phyloP scores from a whole-genome alignment of 371 early-diverging fungal species.

The Mucor sp. region DNA sequence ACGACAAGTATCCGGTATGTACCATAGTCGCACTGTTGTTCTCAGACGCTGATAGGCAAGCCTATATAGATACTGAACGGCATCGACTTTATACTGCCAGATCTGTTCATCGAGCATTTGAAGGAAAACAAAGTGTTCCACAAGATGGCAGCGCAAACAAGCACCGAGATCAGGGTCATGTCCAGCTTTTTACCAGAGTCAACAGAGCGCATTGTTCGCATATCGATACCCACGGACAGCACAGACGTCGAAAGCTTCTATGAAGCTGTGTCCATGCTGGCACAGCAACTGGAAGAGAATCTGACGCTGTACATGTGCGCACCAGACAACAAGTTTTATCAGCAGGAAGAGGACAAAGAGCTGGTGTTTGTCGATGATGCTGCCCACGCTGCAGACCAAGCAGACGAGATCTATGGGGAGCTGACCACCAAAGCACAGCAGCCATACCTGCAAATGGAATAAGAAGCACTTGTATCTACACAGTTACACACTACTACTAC shows the following conservation, averaged over 20 bases:
- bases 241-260: neutral
- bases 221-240: neutral
- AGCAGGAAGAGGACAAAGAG: neutral
- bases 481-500: neutral
- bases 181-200: neutral
- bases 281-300: neutral
- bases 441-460: neutral
- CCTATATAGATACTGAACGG: neutral
- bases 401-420: neutral
- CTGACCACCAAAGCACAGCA: neutral
- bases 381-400: neutral
- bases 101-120: neutral
- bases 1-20: neutral
- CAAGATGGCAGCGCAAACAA: neutral
- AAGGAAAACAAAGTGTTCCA: neutral
- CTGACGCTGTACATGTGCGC: neutral
- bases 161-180: neutral
- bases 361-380: neutral
- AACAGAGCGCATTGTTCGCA: conserved; percentile 8
- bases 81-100: conserved; percentile 8
- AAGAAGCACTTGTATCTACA: neutral
- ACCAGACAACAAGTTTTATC: conserved; percentile 5
- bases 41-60: too few relatives aligned
- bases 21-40: neutral
- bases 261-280: conserved; percentile 1